A percentile compares a stretch with the other conserved stretches of the same genome.
Conservation (phyloP, 73 alveolate species). For the Paramecium tetraurelia region DNA sequence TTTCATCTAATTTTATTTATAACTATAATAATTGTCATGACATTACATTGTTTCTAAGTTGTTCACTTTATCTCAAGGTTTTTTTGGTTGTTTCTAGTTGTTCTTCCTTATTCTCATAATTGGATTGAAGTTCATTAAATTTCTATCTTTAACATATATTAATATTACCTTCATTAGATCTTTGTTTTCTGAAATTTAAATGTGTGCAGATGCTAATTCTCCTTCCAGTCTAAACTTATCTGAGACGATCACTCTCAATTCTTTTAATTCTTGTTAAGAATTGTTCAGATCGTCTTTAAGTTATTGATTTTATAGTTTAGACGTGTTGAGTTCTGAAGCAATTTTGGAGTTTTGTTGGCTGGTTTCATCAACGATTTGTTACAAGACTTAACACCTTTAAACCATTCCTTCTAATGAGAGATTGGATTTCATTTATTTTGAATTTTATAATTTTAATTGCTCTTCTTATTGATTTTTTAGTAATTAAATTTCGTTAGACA, state of each 20-base stretch:
- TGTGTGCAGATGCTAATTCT: neutral
- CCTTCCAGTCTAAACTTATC: conserved; percentile 34
- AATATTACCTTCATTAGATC: neutral
- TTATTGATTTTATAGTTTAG: neutral
- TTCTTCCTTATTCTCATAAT: neutral
- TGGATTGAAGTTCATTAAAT: neutral
- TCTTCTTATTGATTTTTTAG: neutral
- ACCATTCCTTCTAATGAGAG: conserved; percentile 28
- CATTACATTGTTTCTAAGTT: conserved; percentile 4
- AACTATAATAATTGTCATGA: neutral
- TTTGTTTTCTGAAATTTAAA: neutral
- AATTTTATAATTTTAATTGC: neutral
- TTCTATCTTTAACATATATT: neutral
- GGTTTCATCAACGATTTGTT: neutral
- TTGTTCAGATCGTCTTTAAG: neutral
- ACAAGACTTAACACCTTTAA: neutral
- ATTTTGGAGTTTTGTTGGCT: neutral
- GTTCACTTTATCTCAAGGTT: neutral
- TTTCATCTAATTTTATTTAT: neutral
- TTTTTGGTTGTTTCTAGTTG: neutral
- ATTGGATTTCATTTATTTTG: conserved; percentile 26
- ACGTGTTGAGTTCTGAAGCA: neutral
- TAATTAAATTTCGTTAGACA: neutral
- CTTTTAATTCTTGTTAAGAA: neutral
- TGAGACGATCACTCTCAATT: neutral